Conservation (phyloP, 768 basidiomycete genomes). For the Russula vinacea region DNA sequence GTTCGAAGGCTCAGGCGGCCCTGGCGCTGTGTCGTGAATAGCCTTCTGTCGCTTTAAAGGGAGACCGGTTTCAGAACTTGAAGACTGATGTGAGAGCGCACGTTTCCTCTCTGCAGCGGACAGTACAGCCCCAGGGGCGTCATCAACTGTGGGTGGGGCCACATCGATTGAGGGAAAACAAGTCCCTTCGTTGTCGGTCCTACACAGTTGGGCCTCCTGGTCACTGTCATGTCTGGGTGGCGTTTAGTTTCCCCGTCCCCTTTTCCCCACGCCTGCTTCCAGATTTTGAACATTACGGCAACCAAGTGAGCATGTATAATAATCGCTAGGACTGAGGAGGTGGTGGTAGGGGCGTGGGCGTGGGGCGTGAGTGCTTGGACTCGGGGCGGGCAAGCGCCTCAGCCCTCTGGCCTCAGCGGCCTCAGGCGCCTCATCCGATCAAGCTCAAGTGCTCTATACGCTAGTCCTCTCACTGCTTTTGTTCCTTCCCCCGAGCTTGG, state of each 20-base stretch:
- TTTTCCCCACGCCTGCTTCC: constrained; percentile 50
- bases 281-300: constrained; percentile 47
- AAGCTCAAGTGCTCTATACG: too few relatives aligned
- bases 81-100: constrained; percentile 5
- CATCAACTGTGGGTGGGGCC: constrained; percentile 24
- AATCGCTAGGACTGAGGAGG: not conserved
- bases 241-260: constrained; percentile 29
- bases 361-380: not conserved
- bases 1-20: constrained; percentile 8
- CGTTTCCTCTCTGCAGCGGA: constrained; percentile 23
- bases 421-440: too few relatives aligned
- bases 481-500: not conserved
- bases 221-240: constrained; percentile 26
- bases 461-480: not conserved
- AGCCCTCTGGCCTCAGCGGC: not conserved
- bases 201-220: constrained; percentile 20
- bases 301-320: constrained; percentile 3
- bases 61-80: constrained; percentile 10
- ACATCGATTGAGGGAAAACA: constrained; percentile 23
- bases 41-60: constrained; percentile 16
- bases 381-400: not conserved
- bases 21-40: not conserved
- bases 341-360: not conserved
- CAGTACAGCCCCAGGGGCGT: constrained; percentile 24
- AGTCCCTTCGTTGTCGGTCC: constrained; percentile 28